These are phyloP conservation scores for Chrysoporthe deuterocubensis DNA, from an alignment of 2,329 filamentous ascomycete genomes.

Conservation along the genomic window DNA sequence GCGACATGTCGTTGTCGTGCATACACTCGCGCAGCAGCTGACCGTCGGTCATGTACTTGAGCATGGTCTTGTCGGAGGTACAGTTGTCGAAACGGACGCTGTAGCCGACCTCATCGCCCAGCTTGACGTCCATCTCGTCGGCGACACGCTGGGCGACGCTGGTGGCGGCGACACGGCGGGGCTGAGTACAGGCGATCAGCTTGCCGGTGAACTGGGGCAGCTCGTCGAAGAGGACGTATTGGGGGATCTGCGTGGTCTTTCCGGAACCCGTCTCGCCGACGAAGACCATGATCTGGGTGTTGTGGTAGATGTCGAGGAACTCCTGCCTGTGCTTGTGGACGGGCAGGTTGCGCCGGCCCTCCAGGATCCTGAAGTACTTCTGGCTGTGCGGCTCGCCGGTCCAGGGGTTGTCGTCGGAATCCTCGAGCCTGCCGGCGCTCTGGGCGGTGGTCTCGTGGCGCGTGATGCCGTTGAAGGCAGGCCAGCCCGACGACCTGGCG, in stretches of 20 bases:
- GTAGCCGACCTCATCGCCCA: constrained; percentile 96
- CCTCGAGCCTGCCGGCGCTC: constrained; percentile 75
- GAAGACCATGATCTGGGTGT: constrained; percentile 94
- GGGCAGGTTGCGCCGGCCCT: constrained; percentile 81
- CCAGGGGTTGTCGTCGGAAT: constrained; percentile 84
- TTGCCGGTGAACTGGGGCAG: constrained; percentile 84
- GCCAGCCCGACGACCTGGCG: constrained; percentile 35
- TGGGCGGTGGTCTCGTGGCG: constrained; percentile 80
- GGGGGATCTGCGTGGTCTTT: constrained; percentile 98
- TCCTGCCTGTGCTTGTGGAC: constrained; percentile 94
- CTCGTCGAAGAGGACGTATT: constrained; percentile 97
- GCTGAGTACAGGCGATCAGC: constrained; percentile 96
- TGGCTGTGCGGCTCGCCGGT: constrained; percentile 76
- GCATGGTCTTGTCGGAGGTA: constrained; percentile 83
- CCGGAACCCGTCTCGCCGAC: constrained; percentile 99
- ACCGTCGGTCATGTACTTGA: constrained; percentile 99
- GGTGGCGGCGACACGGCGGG: constrained; percentile 97
- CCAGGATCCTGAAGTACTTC: constrained; percentile 88
- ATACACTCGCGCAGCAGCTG: constrained; percentile 97
- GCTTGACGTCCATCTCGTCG: constrained; percentile 89
- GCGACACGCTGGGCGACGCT: constrained; percentile 98
- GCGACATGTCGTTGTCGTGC: constrained; percentile 87
- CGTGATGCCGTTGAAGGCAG: constrained; percentile 68
- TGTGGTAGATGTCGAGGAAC: constrained; percentile 91
- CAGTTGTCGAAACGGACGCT: constrained; percentile 98